Conservation (phyloP, 2,329 filamentous ascomycete genomes). For the Talaromyces sp. region DNA sequence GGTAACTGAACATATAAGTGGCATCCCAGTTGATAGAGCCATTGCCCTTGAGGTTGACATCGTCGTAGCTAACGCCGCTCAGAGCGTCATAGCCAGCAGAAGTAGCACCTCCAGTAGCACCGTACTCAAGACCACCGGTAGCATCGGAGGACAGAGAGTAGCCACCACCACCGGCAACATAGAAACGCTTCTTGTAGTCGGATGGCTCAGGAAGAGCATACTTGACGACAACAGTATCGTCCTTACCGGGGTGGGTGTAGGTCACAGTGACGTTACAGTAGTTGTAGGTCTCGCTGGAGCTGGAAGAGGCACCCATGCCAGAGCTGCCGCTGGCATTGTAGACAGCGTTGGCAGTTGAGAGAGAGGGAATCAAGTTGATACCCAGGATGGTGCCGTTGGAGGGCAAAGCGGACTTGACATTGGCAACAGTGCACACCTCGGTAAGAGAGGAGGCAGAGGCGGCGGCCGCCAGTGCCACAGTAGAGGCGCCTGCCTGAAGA, state of each 20-base stretch:
- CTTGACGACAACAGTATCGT: constrained; percentile 42
- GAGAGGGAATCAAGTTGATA: constrained; percentile 45
- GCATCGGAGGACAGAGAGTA: constrained; percentile 43
- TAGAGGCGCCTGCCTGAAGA: constrained; percentile 16
- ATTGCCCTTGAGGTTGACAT: constrained; percentile 50
- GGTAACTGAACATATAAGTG: constrained; percentile 46
- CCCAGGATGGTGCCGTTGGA: constrained; percentile 47
- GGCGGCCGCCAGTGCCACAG: constrained; percentile 28
- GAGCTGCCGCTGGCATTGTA: no score
- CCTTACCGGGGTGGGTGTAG: constrained; percentile 47
- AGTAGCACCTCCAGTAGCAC: constrained; percentile 46
- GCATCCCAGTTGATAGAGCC: constrained; percentile 46
- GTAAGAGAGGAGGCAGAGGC: constrained; percentile 40
- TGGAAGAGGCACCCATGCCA: no score
- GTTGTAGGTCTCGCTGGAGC: constrained; percentile 26
- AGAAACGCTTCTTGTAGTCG: constrained; percentile 51
- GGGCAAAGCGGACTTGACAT: constrained; percentile 48
- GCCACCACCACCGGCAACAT: constrained; percentile 50
- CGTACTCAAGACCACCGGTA: constrained; percentile 48
- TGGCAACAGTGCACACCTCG: constrained; percentile 47
- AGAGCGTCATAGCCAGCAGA: constrained; percentile 51
- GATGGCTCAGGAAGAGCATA: constrained; percentile 40
- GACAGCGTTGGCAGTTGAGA: constrained; percentile 43
- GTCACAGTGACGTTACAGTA: constrained; percentile 49
- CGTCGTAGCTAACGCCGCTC: constrained; percentile 35